A percentile compares a stretch with the other conserved stretches of the same genome.
These are phyloP conservation scores for Paraphoma chrysanthemicola DNA, from an alignment of 2,329 filamentous ascomycete genomes.

Conservation along the genomic window DNA sequence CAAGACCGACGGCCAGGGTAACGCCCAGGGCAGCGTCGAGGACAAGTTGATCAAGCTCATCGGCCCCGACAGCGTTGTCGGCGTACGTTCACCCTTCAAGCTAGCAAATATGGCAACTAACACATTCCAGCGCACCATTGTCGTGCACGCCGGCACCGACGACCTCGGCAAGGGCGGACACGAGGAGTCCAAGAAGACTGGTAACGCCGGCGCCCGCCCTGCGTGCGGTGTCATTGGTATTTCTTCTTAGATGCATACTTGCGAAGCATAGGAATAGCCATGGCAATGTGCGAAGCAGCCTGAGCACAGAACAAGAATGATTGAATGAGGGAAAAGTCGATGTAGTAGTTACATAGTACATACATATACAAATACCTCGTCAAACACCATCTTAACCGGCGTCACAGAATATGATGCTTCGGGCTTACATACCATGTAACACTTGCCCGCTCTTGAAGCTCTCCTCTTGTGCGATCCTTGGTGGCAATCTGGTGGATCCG, in stretches of 20 bases:
- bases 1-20: conserved; percentile 91
- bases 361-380: neutral
- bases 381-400: neutral
- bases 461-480: too few relatives aligned
- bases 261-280: neutral
- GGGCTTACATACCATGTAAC: neutral
- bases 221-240: conserved; percentile 98
- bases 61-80: conserved; percentile 91
- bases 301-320: conserved; percentile 1
- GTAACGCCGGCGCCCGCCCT: conserved; percentile 90
- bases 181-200: conserved; percentile 98
- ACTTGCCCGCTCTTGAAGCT: too few relatives aligned
- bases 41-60: conserved; percentile 95
- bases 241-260: conserved; percentile 50
- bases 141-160: conserved; percentile 93
- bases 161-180: conserved; percentile 92
- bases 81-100: conserved; percentile 63
- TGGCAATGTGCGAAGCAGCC: conserved; percentile 9
- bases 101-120: conserved; percentile 16
- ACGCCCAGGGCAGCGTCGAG: conserved; percentile 78
- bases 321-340: neutral
- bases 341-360: neutral
- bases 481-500: too few relatives aligned
- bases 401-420: neutral
- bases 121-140: conserved; percentile 78